Percentiles rank a stretch among this genome's conserved stretches.
These are phyloP conservation scores for Rhodosporidiobolus sp. DNA, from an alignment of 768 basidiomycete species.

Conservation along the genomic window DNA sequence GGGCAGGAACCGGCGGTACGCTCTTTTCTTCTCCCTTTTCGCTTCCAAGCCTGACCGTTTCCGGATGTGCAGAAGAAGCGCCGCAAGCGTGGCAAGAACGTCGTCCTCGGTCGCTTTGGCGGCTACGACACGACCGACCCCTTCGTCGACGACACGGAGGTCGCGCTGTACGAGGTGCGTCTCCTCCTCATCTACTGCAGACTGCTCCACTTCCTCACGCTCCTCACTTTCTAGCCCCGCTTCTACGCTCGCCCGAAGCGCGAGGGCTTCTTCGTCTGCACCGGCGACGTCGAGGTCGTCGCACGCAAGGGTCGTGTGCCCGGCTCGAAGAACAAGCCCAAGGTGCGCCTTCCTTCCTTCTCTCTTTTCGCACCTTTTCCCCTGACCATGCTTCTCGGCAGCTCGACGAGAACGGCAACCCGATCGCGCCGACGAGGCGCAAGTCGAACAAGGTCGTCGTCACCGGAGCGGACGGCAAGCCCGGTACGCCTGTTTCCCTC, in stretches of 20 bases:
- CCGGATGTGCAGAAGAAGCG: slow-evolving; percentile 15
- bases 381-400: neutral
- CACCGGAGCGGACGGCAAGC: slow-evolving; percentile 23
- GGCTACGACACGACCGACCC: slow-evolving; percentile 90
- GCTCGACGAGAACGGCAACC: slow-evolving; percentile 33
- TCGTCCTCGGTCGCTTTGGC: slow-evolving; percentile 53
- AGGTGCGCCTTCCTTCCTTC: slow-evolving; percentile 3
- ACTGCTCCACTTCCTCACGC: too few species aligned
- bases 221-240: slow-evolving; percentile 55
- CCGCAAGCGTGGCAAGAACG: slow-evolving; percentile 37
- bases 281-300: slow-evolving; percentile 26
- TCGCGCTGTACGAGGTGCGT: slow-evolving; percentile 70
- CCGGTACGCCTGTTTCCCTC: slow-evolving; percentile 11
- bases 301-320: slow-evolving; percentile 18
- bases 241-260: slow-evolving; percentile 89
- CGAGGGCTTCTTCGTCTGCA: slow-evolving; percentile 55
- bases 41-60: neutral
- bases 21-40: neutral
- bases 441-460: slow-evolving; percentile 12
- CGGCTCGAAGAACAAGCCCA: slow-evolving; percentile 36
- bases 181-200: neutral
- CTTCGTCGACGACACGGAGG: slow-evolving; percentile 96
- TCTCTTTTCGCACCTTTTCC: neutral
- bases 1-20: neutral
- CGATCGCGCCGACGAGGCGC: slow-evolving; percentile 4